Conservation (phyloP, 208 protist genomes). For the Naegleria lovaniensis region DNA sequence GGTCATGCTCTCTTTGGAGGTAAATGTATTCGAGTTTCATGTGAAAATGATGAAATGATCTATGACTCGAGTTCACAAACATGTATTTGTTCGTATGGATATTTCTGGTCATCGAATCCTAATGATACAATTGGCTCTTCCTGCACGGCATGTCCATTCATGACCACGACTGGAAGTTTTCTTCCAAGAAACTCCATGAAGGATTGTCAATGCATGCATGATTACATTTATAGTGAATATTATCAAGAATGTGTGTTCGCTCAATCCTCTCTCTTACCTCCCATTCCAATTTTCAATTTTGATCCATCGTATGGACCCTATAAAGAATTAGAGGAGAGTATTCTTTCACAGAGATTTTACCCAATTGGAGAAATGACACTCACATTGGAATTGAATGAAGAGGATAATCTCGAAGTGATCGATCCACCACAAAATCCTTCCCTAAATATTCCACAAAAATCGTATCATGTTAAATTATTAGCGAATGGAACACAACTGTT, state of each 20-base stretch:
- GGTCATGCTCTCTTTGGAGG: background rate
- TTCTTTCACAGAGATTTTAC: background rate
- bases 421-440: no score
- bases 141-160: background rate
- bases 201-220: background rate
- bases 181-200: background rate
- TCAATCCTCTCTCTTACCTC: background rate
- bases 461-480: background rate
- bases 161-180: background rate
- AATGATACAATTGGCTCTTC: background rate
- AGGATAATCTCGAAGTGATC: background rate
- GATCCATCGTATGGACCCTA: background rate
- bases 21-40: background rate
- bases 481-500: background rate
- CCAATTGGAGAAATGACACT: background rate
- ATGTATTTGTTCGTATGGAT: background rate
- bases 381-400: background rate
- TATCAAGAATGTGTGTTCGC: background rate
- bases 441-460: background rate
- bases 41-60: background rate
- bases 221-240: background rate
- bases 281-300: background rate
- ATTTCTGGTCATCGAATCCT: background rate
- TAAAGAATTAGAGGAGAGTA: background rate
- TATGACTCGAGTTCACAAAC: background rate